These are phyloP conservation scores for Rhizopus arrhizus DNA, from an alignment of 371 early-diverging fungal genomes.

Conservation along the genomic window DNA sequence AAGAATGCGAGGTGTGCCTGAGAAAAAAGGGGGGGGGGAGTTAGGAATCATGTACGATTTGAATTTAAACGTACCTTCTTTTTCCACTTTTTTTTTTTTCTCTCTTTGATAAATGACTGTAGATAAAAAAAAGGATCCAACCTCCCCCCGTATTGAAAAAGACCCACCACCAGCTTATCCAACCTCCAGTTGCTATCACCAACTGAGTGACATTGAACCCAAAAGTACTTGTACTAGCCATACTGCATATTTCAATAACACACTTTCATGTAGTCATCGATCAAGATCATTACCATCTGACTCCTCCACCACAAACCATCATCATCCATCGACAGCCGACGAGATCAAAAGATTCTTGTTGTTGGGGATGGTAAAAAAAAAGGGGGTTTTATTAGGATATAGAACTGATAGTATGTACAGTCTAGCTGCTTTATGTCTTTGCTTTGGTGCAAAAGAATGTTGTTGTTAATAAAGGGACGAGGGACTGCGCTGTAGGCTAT, in stretches of 20 bases:
- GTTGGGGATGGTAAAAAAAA: constrained; percentile 48
- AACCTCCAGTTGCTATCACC: constrained; percentile 7
- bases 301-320: constrained; percentile 47
- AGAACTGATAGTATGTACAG: constrained; percentile 10
- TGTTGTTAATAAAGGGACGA: constrained; percentile 10
- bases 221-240: no score
- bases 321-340: constrained; percentile 41
- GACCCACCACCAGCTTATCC: constrained; percentile 31
- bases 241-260: neutral
- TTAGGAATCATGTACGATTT: neutral
- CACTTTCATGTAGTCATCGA: neutral
- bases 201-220: no score
- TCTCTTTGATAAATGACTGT: constrained; percentile 3
- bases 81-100: constrained; percentile 4
- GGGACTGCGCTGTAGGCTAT: neutral
- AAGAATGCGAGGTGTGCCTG: neutral
- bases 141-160: neutral
- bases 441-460: constrained; percentile 35
- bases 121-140: constrained; percentile 1
- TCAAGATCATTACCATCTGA: constrained; percentile 29
- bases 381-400: neutral
- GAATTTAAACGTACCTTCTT: constrained; percentile 2
- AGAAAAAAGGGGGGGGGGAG: neutral
- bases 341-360: constrained; percentile 47
- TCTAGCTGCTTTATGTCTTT: constrained; percentile 30